These are phyloP conservation scores for Teratosphaeria destructans DNA, from an alignment of 2,329 filamentous ascomycete genomes.

Conservation along the genomic window DNA sequence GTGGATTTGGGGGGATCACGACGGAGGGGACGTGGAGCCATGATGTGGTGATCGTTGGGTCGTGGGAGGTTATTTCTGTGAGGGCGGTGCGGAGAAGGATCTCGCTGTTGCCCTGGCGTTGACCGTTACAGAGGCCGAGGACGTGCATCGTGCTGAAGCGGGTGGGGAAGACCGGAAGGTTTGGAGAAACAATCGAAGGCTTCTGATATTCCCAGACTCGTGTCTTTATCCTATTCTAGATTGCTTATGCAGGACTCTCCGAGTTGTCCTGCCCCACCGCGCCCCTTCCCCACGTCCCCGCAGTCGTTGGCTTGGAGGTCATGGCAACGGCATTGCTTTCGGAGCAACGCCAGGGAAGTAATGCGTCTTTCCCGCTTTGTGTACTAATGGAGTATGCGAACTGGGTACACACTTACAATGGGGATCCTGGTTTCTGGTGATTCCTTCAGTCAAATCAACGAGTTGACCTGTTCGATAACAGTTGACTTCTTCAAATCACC, in stretches of 20 bases:
- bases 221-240: neutral
- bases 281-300: neutral
- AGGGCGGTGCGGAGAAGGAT: conserved; percentile 7
- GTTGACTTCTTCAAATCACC: no score
- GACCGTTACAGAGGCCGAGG: conserved; percentile 5
- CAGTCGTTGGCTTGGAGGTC: neutral
- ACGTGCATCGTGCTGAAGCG: conserved; percentile 8
- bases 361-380: no score
- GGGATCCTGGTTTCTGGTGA: no score
- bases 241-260: neutral
- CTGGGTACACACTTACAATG: no score
- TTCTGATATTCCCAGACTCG: no score
- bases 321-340: neutral
- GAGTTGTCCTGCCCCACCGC: neutral
- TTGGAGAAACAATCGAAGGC: neutral
- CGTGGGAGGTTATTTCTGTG: neutral
- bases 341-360: neutral
- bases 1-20: conserved; percentile 4
- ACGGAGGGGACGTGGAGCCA: conserved; percentile 7
- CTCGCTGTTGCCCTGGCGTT: conserved; percentile 4
- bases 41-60: conserved; percentile 6
- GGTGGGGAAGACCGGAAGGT: neutral
- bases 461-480: no score
- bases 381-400: no score
- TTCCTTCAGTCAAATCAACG: no score